phyloP scores from a whole-genome alignment of 2,329 filamentous ascomycete genomes.

The Fusarium chaquense region DNA sequence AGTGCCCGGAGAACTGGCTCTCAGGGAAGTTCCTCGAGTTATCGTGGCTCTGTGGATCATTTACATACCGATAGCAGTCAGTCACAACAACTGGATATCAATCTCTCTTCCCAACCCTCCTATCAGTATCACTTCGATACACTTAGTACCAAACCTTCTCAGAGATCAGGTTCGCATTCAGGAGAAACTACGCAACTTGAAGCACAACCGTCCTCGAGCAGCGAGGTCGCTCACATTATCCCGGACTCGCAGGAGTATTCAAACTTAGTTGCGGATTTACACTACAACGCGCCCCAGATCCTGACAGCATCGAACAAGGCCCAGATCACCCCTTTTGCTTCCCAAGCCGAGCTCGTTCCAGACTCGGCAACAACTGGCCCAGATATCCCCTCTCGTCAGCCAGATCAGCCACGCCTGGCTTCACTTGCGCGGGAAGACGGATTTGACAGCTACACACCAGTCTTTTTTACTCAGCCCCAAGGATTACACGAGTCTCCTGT shows the following conservation, averaged over 20 bases:
- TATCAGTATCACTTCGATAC: background rate
- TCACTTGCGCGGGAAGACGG: conserved; percentile 1
- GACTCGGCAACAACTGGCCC: conserved; percentile 26
- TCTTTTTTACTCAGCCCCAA: conserved; percentile 43
- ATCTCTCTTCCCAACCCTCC: background rate
- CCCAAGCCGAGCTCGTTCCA: conserved; percentile 24
- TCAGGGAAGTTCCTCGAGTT: background rate
- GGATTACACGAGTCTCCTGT: background rate
- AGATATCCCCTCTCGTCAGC: conserved; percentile 49
- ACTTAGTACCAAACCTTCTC: background rate
- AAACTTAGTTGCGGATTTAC: conserved; percentile 16
- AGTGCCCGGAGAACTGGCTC: background rate
- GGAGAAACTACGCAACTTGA: background rate
- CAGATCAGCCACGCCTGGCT: conserved; percentile 18
- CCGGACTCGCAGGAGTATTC: conserved; percentile 43
- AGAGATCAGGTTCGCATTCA: background rate
- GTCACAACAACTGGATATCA: background rate
- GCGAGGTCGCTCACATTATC: conserved; percentile 21
- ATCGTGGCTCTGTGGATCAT: background rate
- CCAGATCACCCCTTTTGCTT: conserved; percentile 8
- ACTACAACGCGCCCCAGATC: background rate
- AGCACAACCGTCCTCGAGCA: conserved; percentile 10
- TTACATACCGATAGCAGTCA: background rate
- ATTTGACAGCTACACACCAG: conserved; percentile 6
- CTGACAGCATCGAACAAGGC: conserved; percentile 1